These are phyloP conservation scores for Tolypocladium pustulatum DNA, from an alignment of 2,329 filamentous ascomycete species.

Conservation along the genomic window DNA sequence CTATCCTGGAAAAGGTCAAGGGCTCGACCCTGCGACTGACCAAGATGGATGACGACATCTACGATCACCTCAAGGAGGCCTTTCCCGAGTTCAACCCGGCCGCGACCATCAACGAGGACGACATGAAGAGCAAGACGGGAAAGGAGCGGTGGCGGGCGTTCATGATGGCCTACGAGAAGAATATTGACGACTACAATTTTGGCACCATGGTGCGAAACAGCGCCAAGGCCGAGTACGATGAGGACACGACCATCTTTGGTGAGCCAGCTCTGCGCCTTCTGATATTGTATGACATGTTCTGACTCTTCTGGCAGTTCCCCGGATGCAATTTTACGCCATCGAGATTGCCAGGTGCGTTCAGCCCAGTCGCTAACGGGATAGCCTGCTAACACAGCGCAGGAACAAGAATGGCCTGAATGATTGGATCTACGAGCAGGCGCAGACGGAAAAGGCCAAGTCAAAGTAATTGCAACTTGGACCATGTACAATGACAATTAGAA, in stretches of 20 bases:
- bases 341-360: conserved; percentile 33
- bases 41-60: conserved; percentile 90
- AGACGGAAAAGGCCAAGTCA: conserved; percentile 39
- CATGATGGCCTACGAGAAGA: conserved; percentile 89
- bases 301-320: conserved; percentile 31
- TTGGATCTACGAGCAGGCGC: conserved; percentile 85
- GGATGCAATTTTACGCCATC: conserved; percentile 46
- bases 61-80: conserved; percentile 73
- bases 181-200: conserved; percentile 95
- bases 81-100: conserved; percentile 90
- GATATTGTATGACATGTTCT: neutral
- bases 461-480: conserved; percentile 2
- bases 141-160: conserved; percentile 95
- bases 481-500: neutral
- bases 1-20: conserved; percentile 80
- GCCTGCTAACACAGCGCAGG: conserved; percentile 38
- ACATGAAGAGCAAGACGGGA: conserved; percentile 94
- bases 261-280: conserved; percentile 13
- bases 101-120: conserved; percentile 72
- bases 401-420: conserved; percentile 88
- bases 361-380: neutral
- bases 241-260: conserved; percentile 91
- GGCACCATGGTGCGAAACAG: conserved; percentile 81
- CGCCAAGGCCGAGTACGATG: conserved; percentile 72
- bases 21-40: conserved; percentile 86